These are phyloP conservation scores for Aspergillus spinulosporus DNA, from an alignment of 2,329 filamentous ascomycete species.

Conservation along the genomic window DNA sequence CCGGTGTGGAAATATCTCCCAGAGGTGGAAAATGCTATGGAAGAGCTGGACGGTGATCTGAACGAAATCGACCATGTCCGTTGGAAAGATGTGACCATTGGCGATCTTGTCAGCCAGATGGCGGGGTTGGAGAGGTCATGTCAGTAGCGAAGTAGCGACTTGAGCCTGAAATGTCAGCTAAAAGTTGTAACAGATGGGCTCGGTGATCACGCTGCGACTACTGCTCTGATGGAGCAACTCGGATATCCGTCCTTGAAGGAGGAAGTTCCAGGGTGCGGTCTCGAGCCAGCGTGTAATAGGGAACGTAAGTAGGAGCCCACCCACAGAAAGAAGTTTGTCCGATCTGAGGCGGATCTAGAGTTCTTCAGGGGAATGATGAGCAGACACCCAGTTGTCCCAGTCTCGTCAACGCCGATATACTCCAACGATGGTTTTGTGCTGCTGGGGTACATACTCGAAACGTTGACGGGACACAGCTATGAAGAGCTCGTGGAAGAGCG, in stretches of 20 bases:
- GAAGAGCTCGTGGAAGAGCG: constrained; percentile 36
- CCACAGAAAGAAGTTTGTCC: neutral
- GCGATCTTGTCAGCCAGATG: constrained; percentile 40
- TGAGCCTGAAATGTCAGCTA: neutral
- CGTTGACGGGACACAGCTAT: constrained; percentile 41
- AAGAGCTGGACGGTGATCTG: neutral
- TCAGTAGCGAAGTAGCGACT: constrained; percentile 21
- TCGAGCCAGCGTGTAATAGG: neutral
- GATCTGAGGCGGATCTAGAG: constrained; percentile 24
- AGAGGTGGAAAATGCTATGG: constrained; percentile 18
- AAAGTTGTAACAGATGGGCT: constrained; percentile 12
- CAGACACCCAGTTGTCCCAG: constrained; percentile 34
- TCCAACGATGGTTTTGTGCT: constrained; percentile 41
- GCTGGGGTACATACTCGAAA: constrained; percentile 42
- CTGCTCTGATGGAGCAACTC: neutral
- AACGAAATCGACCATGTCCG: constrained; percentile 24
- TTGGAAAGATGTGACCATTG: constrained; percentile 41
- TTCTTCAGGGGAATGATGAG: constrained; percentile 37
- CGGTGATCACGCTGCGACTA: neutral
- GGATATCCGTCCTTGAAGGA: neutral
- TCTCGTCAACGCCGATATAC: constrained; percentile 36
- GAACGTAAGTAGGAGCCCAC: neutral
- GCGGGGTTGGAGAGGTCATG: constrained; percentile 41
- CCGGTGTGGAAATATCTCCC: constrained; percentile 30
- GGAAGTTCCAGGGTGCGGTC: neutral